Conservation (phyloP, 345 rosid genomes). For the Eucalyptus lansdowneana region DNA sequence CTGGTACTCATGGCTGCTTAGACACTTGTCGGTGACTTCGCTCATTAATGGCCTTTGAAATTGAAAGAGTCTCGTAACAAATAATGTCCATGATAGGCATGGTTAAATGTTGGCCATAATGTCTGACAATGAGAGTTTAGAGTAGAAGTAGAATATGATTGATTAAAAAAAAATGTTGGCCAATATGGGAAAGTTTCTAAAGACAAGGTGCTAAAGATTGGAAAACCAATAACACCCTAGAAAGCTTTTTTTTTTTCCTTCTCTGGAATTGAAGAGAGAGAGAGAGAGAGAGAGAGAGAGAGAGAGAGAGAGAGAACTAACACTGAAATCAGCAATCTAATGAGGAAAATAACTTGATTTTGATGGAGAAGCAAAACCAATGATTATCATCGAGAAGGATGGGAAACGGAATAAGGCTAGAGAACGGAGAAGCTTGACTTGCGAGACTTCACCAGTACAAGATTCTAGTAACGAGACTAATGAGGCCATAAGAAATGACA, state of each 20-base stretch:
- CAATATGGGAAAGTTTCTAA: neutral
- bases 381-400: neutral
- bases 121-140: too few relatives aligned
- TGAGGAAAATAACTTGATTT: neutral
- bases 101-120: neutral
- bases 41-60: neutral
- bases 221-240: neutral
- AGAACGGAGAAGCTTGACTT: neutral
- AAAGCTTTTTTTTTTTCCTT: neutral
- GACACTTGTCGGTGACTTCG: neutral
- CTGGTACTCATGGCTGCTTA: neutral
- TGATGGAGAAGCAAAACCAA: neutral
- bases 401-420: neutral
- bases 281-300: neutral
- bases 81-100: neutral
- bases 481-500: neutral
- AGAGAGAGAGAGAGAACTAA: neutral
- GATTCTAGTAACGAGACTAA: neutral
- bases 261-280: neutral
- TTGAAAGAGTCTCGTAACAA: neutral
- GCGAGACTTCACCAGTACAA: neutral
- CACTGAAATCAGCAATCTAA: neutral
- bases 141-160: accelerated
- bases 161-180: neutral
- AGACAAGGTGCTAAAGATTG: neutral